phyloP scores from a whole-genome alignment of 148 eudicot genomes.

The Rhododendron ferrugineum region DNA sequence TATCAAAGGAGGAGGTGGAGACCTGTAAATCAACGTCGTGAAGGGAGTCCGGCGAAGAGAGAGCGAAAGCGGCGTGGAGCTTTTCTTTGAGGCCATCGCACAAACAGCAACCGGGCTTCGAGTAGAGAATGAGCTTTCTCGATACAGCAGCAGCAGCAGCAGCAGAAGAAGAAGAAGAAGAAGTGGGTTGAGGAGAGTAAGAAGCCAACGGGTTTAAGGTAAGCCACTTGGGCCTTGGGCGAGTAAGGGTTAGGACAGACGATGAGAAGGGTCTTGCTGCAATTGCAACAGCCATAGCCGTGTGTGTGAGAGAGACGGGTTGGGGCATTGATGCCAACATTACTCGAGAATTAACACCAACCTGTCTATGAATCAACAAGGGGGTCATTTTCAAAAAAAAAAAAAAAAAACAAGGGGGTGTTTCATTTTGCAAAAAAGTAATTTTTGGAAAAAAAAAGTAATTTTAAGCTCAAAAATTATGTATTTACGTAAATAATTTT shows the following conservation, averaged over 20 bases:
- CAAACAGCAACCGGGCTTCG: constrained; percentile 91
- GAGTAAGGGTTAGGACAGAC: not conserved
- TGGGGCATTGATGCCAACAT: not conserved
- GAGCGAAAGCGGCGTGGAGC: constrained; percentile 40
- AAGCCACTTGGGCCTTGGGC: not conserved
- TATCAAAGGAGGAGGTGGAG: not conserved
- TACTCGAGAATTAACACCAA: too few species aligned
- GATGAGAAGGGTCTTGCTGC: not conserved
- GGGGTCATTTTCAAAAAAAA: too few species aligned
- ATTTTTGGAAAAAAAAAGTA: too few species aligned
- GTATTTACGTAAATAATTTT: too few species aligned
- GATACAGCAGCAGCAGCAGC: not conserved
- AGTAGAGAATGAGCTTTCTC: constrained; percentile 64
- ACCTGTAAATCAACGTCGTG: constrained; percentile 58
- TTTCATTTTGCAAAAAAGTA: too few species aligned
- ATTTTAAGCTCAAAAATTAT: too few species aligned
- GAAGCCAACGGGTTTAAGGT: not conserved
- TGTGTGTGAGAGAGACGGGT: not conserved
- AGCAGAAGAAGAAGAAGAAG: constrained; percentile 9
- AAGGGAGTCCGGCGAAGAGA: constrained; percentile 40
- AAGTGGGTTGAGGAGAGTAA: not conserved
- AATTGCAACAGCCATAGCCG: not conserved
- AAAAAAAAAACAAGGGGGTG: too few species aligned
- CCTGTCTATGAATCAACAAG: too few species aligned
- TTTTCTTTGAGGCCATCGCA: constrained; percentile 95